phyloP scores from a whole-genome alignment of 306 rosid genomes.

The Prunus dulcis region DNA sequence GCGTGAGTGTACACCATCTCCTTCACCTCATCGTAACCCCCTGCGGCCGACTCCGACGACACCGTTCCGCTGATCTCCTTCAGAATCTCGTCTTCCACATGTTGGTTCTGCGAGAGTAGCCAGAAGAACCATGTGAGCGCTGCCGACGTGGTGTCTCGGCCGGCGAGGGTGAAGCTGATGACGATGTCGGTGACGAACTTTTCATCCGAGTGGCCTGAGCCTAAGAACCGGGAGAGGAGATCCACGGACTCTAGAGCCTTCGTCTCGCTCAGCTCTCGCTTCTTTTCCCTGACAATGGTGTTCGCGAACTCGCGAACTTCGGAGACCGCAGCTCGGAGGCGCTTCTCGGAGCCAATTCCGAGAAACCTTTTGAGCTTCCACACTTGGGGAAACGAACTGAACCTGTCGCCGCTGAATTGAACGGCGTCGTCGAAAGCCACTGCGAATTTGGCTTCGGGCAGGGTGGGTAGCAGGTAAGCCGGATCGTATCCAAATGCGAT shows the following conservation, averaged over 20 bases:
- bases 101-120: slow-evolving; percentile 33
- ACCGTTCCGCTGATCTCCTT: slow-evolving; percentile 28
- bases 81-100: slow-evolving; percentile 34
- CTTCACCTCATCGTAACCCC: slow-evolving; percentile 41
- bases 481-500: slow-evolving; percentile 76
- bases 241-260: no score
- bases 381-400: background rate
- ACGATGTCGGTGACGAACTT: slow-evolving; percentile 45
- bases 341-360: slow-evolving; percentile 42
- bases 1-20: slow-evolving; percentile 66
- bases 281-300: slow-evolving; percentile 39
- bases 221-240: no score
- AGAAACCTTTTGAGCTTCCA: slow-evolving; percentile 48
- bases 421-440: slow-evolving; percentile 48
- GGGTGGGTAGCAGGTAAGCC: slow-evolving; percentile 46
- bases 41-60: background rate
- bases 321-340: slow-evolving; percentile 3
- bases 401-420: slow-evolving; percentile 36
- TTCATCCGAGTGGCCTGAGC: slow-evolving; percentile 51
- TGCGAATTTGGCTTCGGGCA: slow-evolving; percentile 42
- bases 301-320: no score
- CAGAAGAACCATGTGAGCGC: no score
- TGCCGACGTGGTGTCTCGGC: slow-evolving; percentile 33
- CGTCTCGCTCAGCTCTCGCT: background rate
- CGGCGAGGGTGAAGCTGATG: slow-evolving; percentile 61